Percentiles rank a stretch among this genome's conserved stretches.
Evolutionary conservation across 495 filamentous ascomycete genomes (phyloP).

Genomic region (Penicillium manginii): DNA sequence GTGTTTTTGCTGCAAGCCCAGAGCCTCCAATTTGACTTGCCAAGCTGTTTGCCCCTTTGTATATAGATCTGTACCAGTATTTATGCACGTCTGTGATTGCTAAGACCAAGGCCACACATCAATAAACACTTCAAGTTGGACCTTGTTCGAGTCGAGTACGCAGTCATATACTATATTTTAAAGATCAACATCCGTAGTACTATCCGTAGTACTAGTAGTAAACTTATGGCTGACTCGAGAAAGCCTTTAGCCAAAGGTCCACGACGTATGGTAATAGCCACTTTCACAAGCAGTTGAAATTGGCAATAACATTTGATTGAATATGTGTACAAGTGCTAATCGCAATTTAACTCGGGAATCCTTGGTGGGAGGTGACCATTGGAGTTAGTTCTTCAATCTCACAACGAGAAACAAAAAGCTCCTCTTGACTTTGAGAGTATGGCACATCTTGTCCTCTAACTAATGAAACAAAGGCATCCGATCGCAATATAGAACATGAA

Average conservation of each 20-base stretch:
- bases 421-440: conserved; percentile 3
- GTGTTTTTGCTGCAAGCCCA: background rate
- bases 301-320: conserved; percentile 2
- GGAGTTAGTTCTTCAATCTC: conserved; percentile 2
- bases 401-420: background rate
- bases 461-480: conserved; percentile 95
- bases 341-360: conserved; percentile 11
- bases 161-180: too few species aligned
- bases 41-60: background rate
- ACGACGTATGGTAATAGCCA: background rate
- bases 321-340: conserved; percentile 17
- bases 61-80: background rate
- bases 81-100: too few species aligned
- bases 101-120: too few species aligned
- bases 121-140: too few species aligned
- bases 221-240: too few species aligned
- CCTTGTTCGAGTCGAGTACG: too few species aligned
- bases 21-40: background rate
- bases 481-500: conserved; percentile 95
- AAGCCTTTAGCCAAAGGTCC: too few species aligned
- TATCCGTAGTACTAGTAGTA: too few species aligned
- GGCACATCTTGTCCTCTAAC: conserved; percentile 50
- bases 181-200: too few species aligned
- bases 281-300: background rate
- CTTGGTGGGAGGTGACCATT: background rate